These are phyloP conservation scores for Venturia asperata DNA, from an alignment of 2,329 filamentous ascomycete genomes.

Conservation along the genomic window DNA sequence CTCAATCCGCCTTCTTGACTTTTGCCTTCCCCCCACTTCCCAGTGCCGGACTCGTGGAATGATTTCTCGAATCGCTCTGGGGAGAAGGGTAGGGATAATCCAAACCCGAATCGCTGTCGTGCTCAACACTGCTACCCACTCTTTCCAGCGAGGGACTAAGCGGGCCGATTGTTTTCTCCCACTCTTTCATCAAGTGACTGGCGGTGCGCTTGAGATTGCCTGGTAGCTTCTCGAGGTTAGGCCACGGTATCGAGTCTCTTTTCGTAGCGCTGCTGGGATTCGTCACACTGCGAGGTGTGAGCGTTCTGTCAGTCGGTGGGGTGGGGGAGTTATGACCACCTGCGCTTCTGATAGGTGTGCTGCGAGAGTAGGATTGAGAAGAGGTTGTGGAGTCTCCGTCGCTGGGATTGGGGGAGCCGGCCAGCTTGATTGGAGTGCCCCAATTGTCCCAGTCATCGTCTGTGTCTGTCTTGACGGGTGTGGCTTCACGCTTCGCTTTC, in stretches of 20 bases:
- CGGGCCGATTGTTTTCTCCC: constrained; percentile 66
- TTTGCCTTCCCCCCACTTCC: background rate
- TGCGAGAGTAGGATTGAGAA: background rate
- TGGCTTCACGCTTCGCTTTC: constrained; percentile 24
- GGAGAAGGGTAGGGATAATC: constrained; percentile 6
- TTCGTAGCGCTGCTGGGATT: constrained; percentile 25
- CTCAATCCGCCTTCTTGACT: constrained; percentile 8
- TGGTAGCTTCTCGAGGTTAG: constrained; percentile 64
- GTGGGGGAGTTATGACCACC: background rate
- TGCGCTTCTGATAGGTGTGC: background rate
- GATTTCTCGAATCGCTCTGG: background rate
- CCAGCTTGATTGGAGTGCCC: constrained; percentile 30
- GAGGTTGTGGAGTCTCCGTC: background rate
- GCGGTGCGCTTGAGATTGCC: constrained; percentile 75
- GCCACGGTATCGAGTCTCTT: constrained; percentile 50
- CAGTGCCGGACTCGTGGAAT: background rate
- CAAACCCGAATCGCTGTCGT: constrained; percentile 8
- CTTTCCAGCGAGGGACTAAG: background rate
- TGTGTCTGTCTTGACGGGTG: constrained; percentile 27
- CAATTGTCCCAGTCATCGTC: constrained; percentile 49
- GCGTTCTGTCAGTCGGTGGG: constrained; percentile 9
- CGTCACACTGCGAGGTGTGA: constrained; percentile 22
- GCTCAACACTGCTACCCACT: constrained; percentile 1
- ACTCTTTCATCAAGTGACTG: constrained; percentile 81
- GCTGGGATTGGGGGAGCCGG: background rate